These are phyloP conservation scores for Panicum miliaceum DNA, from an alignment of 176 grass and related monocot species.

Conservation along the genomic window DNA sequence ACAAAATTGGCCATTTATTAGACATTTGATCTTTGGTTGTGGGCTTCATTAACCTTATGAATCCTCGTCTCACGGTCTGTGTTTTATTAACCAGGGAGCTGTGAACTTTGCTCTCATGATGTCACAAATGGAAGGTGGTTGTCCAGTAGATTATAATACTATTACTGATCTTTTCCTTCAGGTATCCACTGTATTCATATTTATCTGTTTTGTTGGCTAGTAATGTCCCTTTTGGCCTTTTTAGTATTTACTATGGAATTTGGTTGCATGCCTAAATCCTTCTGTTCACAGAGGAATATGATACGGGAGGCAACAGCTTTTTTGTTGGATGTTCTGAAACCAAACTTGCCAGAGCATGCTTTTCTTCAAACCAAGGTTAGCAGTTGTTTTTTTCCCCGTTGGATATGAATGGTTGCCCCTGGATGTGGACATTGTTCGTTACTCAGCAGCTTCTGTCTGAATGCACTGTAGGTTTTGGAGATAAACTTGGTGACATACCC, in stretches of 20 bases:
- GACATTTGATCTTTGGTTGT: constrained; percentile 20
- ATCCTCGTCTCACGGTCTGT: constrained; percentile 24
- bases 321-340: constrained; percentile 93
- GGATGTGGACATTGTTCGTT: background rate
- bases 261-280: background rate
- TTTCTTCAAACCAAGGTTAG: constrained; percentile 95
- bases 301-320: constrained; percentile 95
- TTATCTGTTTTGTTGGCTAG: constrained; percentile 35
- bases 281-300: constrained; percentile 74
- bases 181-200: constrained; percentile 49
- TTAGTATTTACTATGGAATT: background rate
- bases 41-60: constrained; percentile 12
- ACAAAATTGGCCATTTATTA: background rate
- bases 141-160: constrained; percentile 90
- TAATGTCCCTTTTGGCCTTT: constrained; percentile 29
- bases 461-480: constrained; percentile 81
- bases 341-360: constrained; percentile 87
- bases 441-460: constrained; percentile 31
- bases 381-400: constrained; percentile 12
- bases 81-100: constrained; percentile 64
- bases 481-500: constrained; percentile 97
- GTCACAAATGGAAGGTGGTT: constrained; percentile 99
- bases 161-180: constrained; percentile 98
- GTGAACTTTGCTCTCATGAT: constrained; percentile 99
- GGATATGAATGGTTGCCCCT: background rate